Evolutionary conservation across 2,329 filamentous ascomycete species (phyloP), one percentile per base, ranked within the genome.

Genomic region (Pseudocercospora macadamiae): DNA sequence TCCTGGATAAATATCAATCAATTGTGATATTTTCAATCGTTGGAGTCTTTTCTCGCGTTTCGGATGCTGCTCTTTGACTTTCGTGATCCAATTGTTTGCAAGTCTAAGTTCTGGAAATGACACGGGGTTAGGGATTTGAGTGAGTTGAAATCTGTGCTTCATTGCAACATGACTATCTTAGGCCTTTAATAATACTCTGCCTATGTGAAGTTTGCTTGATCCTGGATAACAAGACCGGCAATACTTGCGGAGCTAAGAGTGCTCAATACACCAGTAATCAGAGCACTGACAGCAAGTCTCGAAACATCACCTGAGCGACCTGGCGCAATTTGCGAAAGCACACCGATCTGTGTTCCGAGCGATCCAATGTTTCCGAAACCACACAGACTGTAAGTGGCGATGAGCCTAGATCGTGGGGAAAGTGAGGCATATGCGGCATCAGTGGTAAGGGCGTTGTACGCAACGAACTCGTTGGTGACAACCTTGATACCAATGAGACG

Each of bases 341-440:
- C 90, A 79, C 91, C 91, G 61, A 96, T 95, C 76, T 96, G 91
- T 56, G 91, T 93, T 72, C 91, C 91, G 48, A 96, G 83, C 26
- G 90, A 93, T 54, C 89, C 89, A 66, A 96, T 89, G 79, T 96
- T 96, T 63, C 90, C 92, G 66, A 77, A 77, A 58, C 82, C 81
- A 75, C 91, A 96, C 64, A 93, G 83, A 18, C 90, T 89, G 71
- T 96, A 96, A 51, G 90, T 96, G 45, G 89, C 90, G 70, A 96
- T 96, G 65, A 96, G 83, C 45, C 82, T 82, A 21, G 90, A 91
- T 54, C 91, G 90, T 14, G 84, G 78, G 26, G 85, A 86, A 61
- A 96, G 81, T 25, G 72, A 64, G 54, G 76, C 75, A 73, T 89
- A 92, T 0, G 74, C 72, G 1, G 76, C 69, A 0, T 81, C 71